Conservation (phyloP, 2,329 filamentous ascomycete species). For the Ascochyta viciae-villosae region DNA sequence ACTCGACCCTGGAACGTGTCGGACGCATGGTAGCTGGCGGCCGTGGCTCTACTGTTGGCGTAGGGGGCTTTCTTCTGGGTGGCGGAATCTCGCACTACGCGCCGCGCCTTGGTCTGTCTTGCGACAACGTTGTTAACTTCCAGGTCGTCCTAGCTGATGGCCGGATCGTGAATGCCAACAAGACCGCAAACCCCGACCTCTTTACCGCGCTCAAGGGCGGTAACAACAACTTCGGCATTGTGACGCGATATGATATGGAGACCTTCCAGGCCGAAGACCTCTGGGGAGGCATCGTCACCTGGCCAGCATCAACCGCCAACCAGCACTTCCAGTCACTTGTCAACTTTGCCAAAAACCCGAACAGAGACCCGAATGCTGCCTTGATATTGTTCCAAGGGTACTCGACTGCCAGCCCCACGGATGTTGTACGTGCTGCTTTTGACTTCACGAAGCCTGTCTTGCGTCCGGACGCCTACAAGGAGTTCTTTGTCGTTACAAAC, state of each 20-base stretch:
- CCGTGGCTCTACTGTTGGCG: constrained; percentile 32
- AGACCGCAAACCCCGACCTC: constrained; percentile 27
- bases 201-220: constrained; percentile 46
- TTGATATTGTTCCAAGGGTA: constrained; percentile 21
- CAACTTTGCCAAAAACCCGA: constrained; percentile 14
- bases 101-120: constrained; percentile 12
- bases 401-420: constrained; percentile 17
- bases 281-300: constrained; percentile 23
- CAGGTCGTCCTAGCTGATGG: constrained; percentile 50
- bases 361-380: constrained; percentile 17
- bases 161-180: constrained; percentile 23
- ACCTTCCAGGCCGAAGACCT: constrained; percentile 28
- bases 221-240: constrained; percentile 36
- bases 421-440: constrained; percentile 19
- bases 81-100: constrained; percentile 24
- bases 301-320: constrained; percentile 15
- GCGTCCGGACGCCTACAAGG: constrained; percentile 22
- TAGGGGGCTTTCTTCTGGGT: constrained; percentile 39
- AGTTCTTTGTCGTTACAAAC: constrained; percentile 23
- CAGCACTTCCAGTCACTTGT: constrained; percentile 20
- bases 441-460: constrained; percentile 25
- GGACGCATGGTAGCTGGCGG: constrained; percentile 36
- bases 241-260: constrained; percentile 30
- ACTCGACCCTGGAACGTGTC: constrained; percentile 28
- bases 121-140: constrained; percentile 31